phyloP scores from a whole-genome alignment of 1,139 yeast species.

The Zygosaccharomyces sapae region DNA sequence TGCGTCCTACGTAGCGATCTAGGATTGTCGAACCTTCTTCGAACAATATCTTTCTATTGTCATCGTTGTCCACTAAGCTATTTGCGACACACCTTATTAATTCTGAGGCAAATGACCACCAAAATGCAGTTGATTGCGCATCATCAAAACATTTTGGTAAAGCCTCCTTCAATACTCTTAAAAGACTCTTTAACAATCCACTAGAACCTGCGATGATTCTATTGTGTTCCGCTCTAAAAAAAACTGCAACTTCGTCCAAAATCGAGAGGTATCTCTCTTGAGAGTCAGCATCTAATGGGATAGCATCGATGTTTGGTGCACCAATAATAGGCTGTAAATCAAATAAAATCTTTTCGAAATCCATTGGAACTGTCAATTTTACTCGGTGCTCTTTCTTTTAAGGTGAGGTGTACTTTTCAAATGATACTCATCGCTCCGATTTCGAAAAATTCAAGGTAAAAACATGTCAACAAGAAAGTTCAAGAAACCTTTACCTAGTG shows the following conservation, averaged over 20 bases:
- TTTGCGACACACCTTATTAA: constrained; percentile 34
- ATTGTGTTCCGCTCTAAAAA: constrained; percentile 29
- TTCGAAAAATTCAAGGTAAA: neutral
- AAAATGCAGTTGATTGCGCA: constrained; percentile 7
- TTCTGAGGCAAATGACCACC: constrained; percentile 27
- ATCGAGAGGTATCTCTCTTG: constrained; percentile 20
- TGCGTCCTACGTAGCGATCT: constrained; percentile 21
- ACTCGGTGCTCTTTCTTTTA: constrained; percentile 1
- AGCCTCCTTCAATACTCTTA: constrained; percentile 16
- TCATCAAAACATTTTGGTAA: constrained; percentile 19
- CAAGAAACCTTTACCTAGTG: too few relatives aligned
- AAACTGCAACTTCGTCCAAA: constrained; percentile 33
- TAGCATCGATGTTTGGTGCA: constrained; percentile 16
- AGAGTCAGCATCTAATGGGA: constrained; percentile 21
- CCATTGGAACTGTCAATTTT: constrained; percentile 21
- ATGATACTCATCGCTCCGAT: neutral
- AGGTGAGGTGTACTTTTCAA: neutral
- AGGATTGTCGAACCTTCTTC: constrained; percentile 12
- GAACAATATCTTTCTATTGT: constrained; percentile 26
- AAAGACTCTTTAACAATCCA: constrained; percentile 25
- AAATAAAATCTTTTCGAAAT: constrained; percentile 31
- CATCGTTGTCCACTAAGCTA: constrained; percentile 32
- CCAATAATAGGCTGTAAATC: constrained; percentile 32
- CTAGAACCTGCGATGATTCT: constrained; percentile 31
- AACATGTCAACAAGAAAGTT: neutral